A percentile compares a stretch with the other conserved stretches of the same genome.
phyloP scores from a whole-genome alignment of 345 rosid genomes.

The Salix purpurea region DNA sequence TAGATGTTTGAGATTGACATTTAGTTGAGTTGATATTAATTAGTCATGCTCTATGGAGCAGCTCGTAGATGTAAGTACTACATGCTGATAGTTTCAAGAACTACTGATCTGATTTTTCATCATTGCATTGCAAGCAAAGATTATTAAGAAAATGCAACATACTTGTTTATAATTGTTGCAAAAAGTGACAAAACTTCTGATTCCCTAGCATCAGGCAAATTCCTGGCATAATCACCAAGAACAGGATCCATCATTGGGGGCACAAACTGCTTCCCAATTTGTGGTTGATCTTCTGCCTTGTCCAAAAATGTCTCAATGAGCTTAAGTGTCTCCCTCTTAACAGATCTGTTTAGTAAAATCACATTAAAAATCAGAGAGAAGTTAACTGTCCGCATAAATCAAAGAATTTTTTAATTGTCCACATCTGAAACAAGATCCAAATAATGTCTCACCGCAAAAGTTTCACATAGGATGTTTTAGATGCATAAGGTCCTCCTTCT shows the following conservation, averaged over 20 bases:
- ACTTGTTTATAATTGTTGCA: slow-evolving; percentile 98
- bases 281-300: slow-evolving; percentile 99
- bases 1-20: background rate
- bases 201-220: slow-evolving; percentile 98
- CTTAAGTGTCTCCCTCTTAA: slow-evolving; percentile 95
- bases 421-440: slow-evolving; percentile 10
- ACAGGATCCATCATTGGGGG: slow-evolving; percentile 99
- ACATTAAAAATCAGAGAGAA: slow-evolving; percentile 1
- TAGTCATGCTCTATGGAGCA: background rate
- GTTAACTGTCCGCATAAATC: background rate
- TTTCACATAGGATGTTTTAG: slow-evolving; percentile 85
- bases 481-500: slow-evolving; percentile 86
- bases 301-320: slow-evolving; percentile 97
- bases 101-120: background rate
- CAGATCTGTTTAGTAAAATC: slow-evolving; percentile 58
- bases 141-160: slow-evolving; percentile 13
- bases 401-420: background rate
- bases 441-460: slow-evolving; percentile 59
- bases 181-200: slow-evolving; percentile 96
- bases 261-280: slow-evolving; percentile 97
- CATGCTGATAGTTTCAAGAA: background rate
- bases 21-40: background rate
- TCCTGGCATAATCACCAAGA: slow-evolving; percentile 95
- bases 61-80: background rate
- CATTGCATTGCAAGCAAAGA: background rate